Conservation (phyloP, 495 filamentous ascomycete genomes). For the Haplographium delicatum region DNA sequence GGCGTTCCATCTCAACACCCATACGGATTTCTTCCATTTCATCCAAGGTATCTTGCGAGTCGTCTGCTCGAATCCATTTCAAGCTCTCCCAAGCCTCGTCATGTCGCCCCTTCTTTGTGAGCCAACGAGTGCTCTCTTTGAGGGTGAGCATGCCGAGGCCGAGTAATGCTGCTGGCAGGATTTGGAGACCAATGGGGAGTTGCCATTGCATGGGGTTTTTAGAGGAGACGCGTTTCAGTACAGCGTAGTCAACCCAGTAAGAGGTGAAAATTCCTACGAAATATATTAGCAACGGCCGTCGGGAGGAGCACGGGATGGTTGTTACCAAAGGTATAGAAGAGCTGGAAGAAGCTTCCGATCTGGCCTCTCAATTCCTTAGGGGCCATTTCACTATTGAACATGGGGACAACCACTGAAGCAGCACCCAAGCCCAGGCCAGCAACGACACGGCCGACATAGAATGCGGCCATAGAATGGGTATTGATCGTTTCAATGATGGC, state of each 20-base stretch:
- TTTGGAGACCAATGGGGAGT: constrained; percentile 45
- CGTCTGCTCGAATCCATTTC: constrained; percentile 43
- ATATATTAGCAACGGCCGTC: not conserved
- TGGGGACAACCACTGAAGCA: constrained; percentile 18
- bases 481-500: constrained; percentile 25
- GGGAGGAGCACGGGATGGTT: not conserved
- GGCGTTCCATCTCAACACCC: constrained; percentile 33
- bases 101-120: constrained; percentile 41
- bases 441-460: constrained; percentile 15
- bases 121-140: constrained; percentile 49
- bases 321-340: constrained; percentile 23
- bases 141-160: constrained; percentile 23
- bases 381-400: constrained; percentile 27
- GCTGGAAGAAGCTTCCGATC: constrained; percentile 23
- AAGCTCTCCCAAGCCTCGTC: constrained; percentile 44
- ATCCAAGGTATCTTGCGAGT: constrained; percentile 26
- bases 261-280: constrained; percentile 23
- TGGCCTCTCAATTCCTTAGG: no score
- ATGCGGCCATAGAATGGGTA: not conserved
- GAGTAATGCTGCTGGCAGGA: constrained; percentile 38
- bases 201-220: constrained; percentile 40
- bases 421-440: constrained; percentile 22
- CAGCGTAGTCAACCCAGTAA: constrained; percentile 28
- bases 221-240: constrained; percentile 38
- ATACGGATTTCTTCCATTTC: constrained; percentile 38